These are phyloP conservation scores for Mallotus nudiflorus DNA, from an alignment of 345 rosid genomes.

Conservation along the genomic window DNA sequence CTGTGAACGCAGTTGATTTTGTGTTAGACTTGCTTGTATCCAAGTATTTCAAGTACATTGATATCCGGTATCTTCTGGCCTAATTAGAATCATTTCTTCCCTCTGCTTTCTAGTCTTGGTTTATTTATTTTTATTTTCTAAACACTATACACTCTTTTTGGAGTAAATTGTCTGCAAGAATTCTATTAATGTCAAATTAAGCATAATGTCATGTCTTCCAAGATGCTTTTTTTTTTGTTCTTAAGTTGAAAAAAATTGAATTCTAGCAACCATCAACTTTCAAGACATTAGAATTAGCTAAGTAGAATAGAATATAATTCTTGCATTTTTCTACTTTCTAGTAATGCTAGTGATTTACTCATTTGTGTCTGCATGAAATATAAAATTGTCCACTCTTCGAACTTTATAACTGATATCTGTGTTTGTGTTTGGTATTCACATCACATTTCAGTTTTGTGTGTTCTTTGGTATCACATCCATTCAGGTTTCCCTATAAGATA, in stretches of 20 bases:
- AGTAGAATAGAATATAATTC: background rate
- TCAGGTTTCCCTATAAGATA: background rate
- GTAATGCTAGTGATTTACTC: too few species aligned
- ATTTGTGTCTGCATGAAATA: too few species aligned
- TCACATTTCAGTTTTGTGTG: too few species aligned
- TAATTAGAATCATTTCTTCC: background rate
- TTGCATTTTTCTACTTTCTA: background rate
- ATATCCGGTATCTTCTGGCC: constrained; percentile 56
- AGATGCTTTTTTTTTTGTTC: too few species aligned
- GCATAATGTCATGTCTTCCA: too few species aligned
- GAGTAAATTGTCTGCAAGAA: background rate
- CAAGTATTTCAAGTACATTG: constrained; percentile 74
- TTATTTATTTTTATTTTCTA: too few species aligned
- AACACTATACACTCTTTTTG: background rate
- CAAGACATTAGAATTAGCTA: background rate
- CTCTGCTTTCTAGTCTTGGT: too few species aligned
- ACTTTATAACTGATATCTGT: background rate
- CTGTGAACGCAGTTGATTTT: constrained; percentile 39
- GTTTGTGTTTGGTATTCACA: too few species aligned
- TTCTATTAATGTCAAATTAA: background rate
- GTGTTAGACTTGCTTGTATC: constrained; percentile 54
- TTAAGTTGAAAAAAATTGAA: too few species aligned
- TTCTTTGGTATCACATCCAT: background rate
- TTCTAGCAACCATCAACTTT: background rate
- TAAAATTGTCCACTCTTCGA: background rate